These are phyloP conservation scores for Xanthoconium purpureum DNA, from an alignment of 768 basidiomycete species.

Conservation along the genomic window DNA sequence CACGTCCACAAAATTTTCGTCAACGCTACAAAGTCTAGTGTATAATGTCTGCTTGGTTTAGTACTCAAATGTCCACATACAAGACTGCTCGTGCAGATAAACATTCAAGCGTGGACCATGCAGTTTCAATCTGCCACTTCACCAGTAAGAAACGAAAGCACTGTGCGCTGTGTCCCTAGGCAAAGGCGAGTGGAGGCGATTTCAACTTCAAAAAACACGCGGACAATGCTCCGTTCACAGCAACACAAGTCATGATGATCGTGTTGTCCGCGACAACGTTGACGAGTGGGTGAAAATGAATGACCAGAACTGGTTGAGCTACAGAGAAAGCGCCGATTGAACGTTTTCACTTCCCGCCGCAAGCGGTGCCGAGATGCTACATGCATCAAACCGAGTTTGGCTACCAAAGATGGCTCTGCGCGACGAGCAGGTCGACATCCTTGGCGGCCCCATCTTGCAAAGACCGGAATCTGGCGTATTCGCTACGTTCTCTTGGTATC, in stretches of 20 bases:
- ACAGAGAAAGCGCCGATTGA: constrained; percentile 20
- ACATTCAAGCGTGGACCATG: constrained; percentile 79
- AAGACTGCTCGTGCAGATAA: constrained; percentile 40
- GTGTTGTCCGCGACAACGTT: too few relatives aligned
- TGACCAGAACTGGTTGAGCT: not conserved
- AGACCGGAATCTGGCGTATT: constrained; percentile 27
- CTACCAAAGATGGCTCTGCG: constrained; percentile 45
- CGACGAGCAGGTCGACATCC: constrained; percentile 69
- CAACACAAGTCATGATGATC: not conserved
- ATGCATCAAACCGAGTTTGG: constrained; percentile 14
- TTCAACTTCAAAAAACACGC: not conserved
- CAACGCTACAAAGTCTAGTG: not conserved
- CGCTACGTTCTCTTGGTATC: constrained; percentile 35
- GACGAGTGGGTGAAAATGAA: not conserved
- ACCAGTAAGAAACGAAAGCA: constrained; percentile 83
- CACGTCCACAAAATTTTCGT: not conserved
- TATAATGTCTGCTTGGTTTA: constrained; percentile 53
- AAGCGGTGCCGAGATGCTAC: constrained; percentile 17
- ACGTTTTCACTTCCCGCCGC: constrained; percentile 20
- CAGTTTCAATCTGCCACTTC: constrained; percentile 59
- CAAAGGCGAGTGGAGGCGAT: constrained; percentile 53
- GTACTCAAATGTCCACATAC: constrained; percentile 71
- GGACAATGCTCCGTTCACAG: not conserved
- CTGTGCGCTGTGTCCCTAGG: constrained; percentile 70
- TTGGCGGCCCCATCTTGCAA: constrained; percentile 54